Base-by-base conservation (phyloP, 2,329 filamentous ascomycete genomes). In the Akanthomyces uredinophilus region DNA sequence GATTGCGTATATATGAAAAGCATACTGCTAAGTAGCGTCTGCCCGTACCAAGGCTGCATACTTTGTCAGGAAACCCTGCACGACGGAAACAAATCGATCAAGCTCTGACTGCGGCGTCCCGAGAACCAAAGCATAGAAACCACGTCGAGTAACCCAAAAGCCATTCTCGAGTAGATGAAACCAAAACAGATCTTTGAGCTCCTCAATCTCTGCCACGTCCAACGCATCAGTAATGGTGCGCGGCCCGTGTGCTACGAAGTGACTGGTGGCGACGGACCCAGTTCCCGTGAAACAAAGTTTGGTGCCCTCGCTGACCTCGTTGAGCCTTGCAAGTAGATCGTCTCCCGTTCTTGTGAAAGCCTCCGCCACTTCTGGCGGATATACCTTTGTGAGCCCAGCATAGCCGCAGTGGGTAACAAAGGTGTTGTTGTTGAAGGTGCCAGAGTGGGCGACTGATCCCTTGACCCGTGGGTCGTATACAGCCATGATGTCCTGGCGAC, bases 351-450 rank as follows among this genome's bases (percentile, higher is more conserved):
- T 65, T 10, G 73, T 76, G 61, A 77, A 73, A 4, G 62, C 65
- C 1, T 55, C 52, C 18, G 73, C 73, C 2, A 69, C 69, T 4
- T 72, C 69, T 4, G 71, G 68, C 0, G 75, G 73, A 49, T 73
- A 78, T 1, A 78, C 62, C 39, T 72, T 66, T 2, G 70, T 71
- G 5, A 79, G 68, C 0, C 73, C 77, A 5, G 70, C 71, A 56
- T 77, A 64, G 4, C 86, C 86, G 8, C 83, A 82, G 27, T 77
- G 75, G 78, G 88, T 89, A 1, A 81, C 81, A 7, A 88, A 72
- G 0, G 73, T 73, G 70, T 90, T 89, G 69, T 90, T 90, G 70
- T 89, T 88, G 71, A 87, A 89, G 0, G 87, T 89, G 1, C 86
- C 86, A 0, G 85, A 83, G 66, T 89, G 86, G 0, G 76, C 70